Base-by-base conservation (phyloP, 495 filamentous ascomycete genomes). In the Pyrenula aspistea region DNA sequence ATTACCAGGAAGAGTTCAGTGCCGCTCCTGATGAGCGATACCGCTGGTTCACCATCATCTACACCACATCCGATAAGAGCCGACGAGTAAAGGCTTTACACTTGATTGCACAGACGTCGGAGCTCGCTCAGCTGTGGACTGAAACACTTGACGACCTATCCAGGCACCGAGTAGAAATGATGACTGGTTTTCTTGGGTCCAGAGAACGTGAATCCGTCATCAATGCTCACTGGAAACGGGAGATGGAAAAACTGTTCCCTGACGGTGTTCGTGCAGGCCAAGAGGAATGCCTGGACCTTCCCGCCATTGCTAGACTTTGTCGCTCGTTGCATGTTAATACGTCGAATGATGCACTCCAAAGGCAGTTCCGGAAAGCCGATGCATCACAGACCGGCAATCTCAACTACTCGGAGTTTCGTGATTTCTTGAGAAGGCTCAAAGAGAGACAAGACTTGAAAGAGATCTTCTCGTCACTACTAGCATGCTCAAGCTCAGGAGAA, bases 21-120 rank as follows among this genome's bases (percentile, higher is more conserved):
- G 67, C 93, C 24, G 61, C 82, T 2, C 76, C 82, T 55, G 75
- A 79, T 10, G 72, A 74, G 2, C 84, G 89, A 65, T 68, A 74
- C 24, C 78, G 81, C 21, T 95, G 91, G 83, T 88, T 96, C 61
- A 93, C 93, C 24, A 87, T 98, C 59, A 77, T 94, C 50, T 94
- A 95, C 65, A 75, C 80, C 2, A 80, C 87, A 51, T 77, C 78
- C 12, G 80, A 85, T 24, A 89, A 88, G 57, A 78, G 77, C 47
- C 78, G 83, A 49, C 71, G 83, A 0, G 75, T 83, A 49, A 94
- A 89, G 68, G 86, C 88, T 24, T 79, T 90, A 58, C 90, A 98
- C 64, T 72, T 98, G 21, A 83, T 96, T 58, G 86, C 91, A 25
- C 83, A 83, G 2, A 80, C 80, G 49, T 77, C 84, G 53, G 73